Base-by-base conservation (phyloP, 331 rosid genomes). In the Pyrus hybrid region DNA sequence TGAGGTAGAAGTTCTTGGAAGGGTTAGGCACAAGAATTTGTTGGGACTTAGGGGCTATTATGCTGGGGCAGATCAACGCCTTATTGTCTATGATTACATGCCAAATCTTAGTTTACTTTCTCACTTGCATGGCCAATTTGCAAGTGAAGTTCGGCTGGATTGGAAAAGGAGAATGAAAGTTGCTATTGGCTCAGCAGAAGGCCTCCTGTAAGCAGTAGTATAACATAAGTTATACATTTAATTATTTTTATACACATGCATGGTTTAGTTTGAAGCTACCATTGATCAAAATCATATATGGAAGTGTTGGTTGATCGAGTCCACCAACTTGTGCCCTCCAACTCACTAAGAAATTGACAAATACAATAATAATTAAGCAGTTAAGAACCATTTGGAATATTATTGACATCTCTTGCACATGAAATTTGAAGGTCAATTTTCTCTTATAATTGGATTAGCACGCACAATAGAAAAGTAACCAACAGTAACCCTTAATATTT, bases 21-120 rank as follows among this genome's bases (percentile, higher is more conserved):
- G 98, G 81, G 96, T 91, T 11, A 81, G 93, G 86, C 98, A 93
- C 88, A 93, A 93, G 64, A 93, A 91, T 28, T 84, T 93, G 72
- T 78, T 91, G 14, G 95, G 96, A 3, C 87, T 91, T 1, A 87
- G 97, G 63, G 98, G 98, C 5, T 93, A 90, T 64, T 93, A 93
- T 71, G 93, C 85, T 41, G 98, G 96, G 37, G 85, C 84, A 26
- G 97, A 91, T 78, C 93, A 91, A 62, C 68, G 97, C 58, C 95
- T 93, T 45, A 93, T 93, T 54, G 98, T 93, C 1, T 93, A 93
- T 25, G 97, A 93, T 84, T 91, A 90, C 90, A 91, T 93, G 96
- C 96, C 96, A 28, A 93, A 91, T 84, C 97, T 93, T 37, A 93
- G 98, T 78, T 76, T 93, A 3, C 91, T 91, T 9, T 91, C 98